Conservation (phyloP, 2,329 filamentous ascomycete genomes). For the Fusarium globosum region DNA sequence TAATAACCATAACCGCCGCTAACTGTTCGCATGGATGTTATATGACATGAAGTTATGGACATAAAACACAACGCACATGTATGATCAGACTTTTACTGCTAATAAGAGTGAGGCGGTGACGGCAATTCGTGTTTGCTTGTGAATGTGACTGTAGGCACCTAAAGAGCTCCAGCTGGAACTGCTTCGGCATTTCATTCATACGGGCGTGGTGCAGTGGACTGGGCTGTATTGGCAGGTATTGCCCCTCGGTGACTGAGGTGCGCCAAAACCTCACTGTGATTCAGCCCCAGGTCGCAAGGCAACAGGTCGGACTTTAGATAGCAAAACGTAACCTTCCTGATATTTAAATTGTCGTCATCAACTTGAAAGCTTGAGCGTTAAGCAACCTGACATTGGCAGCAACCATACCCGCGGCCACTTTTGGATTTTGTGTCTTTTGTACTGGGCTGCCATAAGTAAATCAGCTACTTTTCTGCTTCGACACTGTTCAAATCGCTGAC, state of each 20-base stretch:
- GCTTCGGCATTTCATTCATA: not conserved
- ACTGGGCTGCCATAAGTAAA: not conserved
- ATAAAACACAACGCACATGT: not conserved
- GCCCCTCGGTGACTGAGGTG: not conserved
- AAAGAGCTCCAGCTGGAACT: not conserved
- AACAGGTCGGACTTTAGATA: not conserved
- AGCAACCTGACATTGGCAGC: conserved; percentile 5
- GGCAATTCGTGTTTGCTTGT: not conserved
- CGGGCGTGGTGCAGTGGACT: conserved; percentile 1
- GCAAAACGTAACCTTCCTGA: not conserved
- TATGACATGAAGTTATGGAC: not conserved
- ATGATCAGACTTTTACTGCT: not conserved
- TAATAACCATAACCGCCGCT: not conserved
- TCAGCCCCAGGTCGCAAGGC: conserved; percentile 41
- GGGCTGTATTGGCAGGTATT: not conserved
- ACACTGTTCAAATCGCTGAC: conserved; percentile 29
- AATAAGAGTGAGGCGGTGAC: not conserved
- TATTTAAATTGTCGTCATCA: conserved; percentile 14
- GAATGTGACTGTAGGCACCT: not conserved
- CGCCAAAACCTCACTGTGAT: conserved; percentile 5
- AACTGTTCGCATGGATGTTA: not conserved
- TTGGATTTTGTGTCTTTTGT: not conserved
- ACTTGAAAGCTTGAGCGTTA: conserved; percentile 2
- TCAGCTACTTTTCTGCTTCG: not conserved
- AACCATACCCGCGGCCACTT: not conserved